Base-by-base conservation (phyloP, 202 grass and related monocot genomes). In the Zizania palustris region DNA sequence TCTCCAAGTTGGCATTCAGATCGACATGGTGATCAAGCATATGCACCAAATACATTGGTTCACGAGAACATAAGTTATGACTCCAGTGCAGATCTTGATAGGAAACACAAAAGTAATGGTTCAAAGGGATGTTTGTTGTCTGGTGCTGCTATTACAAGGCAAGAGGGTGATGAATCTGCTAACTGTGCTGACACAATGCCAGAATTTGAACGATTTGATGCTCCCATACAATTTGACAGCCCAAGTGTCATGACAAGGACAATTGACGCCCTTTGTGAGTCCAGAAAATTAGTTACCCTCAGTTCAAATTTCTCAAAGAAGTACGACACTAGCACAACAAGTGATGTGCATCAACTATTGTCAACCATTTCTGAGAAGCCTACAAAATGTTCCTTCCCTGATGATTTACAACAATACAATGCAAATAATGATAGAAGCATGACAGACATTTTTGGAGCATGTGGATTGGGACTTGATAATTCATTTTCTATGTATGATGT, bases 141-240 rank as follows among this genome's bases (percentile, higher is more conserved):
- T 71, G 81, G 22, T 88, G 21, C 58, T 76, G 45, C 19, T 62
- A 81, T 82, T 51, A 65, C 76, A 60, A 80, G 11, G 22, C 72
- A 88, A 75, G 44, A 42, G 28, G 65, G 65, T 72, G 69, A 71
- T 85, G 75, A 76, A 62, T 80, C 66, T 66, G 67, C 63, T 16
- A 57, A 90, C 22, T 80, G 58, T 22, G 75, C 89, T 60, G 76
- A 79, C 58, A 51, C 77, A 68, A 73, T 91, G 83, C 96, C 96
- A 69, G 89, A 92, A 82, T 84, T 95, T 42, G 89, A 95, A 75
- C 78, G 88, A 41, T 95, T 92, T 78, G 81, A 67, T 65, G 79
- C 92, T 71, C 83, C 65, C 51, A 40, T 75, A 73, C 80, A 88
- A 69, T 79, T 80, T 63, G 48, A 83, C 39, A 78, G 77, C 58